Evolutionary conservation across 768 basidiomycete genomes (phyloP), one percentile per base, ranked within the genome.

Genomic region (Galerina sulciceps): DNA sequence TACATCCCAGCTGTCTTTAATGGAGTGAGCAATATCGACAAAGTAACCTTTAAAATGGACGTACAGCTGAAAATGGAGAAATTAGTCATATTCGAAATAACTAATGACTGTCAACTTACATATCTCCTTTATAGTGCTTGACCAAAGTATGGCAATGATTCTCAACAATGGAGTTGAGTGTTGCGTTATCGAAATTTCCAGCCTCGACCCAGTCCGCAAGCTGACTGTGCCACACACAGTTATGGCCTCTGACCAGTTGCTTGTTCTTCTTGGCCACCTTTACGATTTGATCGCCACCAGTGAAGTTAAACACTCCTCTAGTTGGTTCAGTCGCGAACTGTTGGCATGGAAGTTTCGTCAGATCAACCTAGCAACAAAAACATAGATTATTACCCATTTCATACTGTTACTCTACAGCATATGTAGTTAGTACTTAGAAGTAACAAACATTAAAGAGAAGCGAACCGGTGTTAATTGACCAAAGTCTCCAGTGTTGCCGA

Each of bases 241-340:
- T 79, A 55, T 79, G 76, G 3, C 79, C 82, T 63, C 83, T 70
- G 47, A 85, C 61, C 5, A 83, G 65, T 58, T 81, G 79, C 0
- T 77, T 76, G 62, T 81, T 80, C 8, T 69, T 67, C 62, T 78
- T 69, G 1, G 82, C 81, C 22, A 81, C 70, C 44, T 70, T 68
- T 10, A 79, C 78, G 34, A 84, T 73, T 36, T 65, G 69, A 64
- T 84, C 81, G 6, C 79, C 83, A 10, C 61, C 62, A 1, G 70
- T 67, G 64, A 82, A 85, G 0, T 76, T 82, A 67, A 82, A 85
- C 6, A 62, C 64, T 10, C 80, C 81, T 20, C 72, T 80, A 5
- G 66, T 65, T 11, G 81, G 81, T 60, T 85, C 83, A 15, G 80
- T 84, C 2, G 81, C 78, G 60, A 81, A 81, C 83, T 84, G 22